Conservation (phyloP, 1,139 yeast genomes). For the Candida pseudoviswanathii region DNA sequence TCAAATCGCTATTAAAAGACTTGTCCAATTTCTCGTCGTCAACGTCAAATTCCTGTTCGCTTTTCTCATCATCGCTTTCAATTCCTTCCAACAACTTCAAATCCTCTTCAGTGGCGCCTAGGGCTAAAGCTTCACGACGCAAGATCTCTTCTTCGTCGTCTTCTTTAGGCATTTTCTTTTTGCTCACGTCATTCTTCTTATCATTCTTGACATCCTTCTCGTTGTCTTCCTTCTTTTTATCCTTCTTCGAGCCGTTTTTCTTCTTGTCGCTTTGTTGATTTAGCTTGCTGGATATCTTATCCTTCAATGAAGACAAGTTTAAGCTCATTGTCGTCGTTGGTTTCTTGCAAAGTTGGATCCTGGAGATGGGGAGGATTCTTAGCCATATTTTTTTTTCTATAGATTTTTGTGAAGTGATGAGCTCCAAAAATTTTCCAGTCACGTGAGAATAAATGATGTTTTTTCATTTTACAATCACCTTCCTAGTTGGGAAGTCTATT, state of each 20-base stretch:
- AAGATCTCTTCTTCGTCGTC: slow-evolving; percentile 39
- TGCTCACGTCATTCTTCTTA: slow-evolving; percentile 13
- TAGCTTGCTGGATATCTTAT: slow-evolving; percentile 54
- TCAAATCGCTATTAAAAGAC: slow-evolving; percentile 58
- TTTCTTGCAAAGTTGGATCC: neutral
- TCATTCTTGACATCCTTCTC: slow-evolving; percentile 18
- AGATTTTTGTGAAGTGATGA: slow-evolving; percentile 2
- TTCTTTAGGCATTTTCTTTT: slow-evolving; percentile 1
- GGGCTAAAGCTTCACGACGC: slow-evolving; percentile 66
- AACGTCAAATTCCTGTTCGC: slow-evolving; percentile 62
- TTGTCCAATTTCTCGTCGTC: slow-evolving; percentile 44
- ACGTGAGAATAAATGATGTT: neutral
- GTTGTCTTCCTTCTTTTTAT: slow-evolving; percentile 20
- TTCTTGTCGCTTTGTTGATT: slow-evolving; percentile 21
- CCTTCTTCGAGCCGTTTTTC: slow-evolving; percentile 16
- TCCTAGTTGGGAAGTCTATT: slow-evolving; percentile 2
- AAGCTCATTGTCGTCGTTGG: slow-evolving; percentile 20
- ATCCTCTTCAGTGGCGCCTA: slow-evolving; percentile 75
- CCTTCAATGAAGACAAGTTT: slow-evolving; percentile 57
- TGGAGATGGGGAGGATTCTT: neutral
- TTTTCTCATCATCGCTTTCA: slow-evolving; percentile 47
- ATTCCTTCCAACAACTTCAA: slow-evolving; percentile 54
- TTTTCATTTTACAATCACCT: neutral
- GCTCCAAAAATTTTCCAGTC: slow-evolving; percentile 1
- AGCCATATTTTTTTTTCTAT: slow-evolving; percentile 1